Evolutionary conservation across 1,284 basidiomycete species (phyloP), one percentile per base, ranked within the genome.

Genomic region (Cryptococcus amylolentus): DNA sequence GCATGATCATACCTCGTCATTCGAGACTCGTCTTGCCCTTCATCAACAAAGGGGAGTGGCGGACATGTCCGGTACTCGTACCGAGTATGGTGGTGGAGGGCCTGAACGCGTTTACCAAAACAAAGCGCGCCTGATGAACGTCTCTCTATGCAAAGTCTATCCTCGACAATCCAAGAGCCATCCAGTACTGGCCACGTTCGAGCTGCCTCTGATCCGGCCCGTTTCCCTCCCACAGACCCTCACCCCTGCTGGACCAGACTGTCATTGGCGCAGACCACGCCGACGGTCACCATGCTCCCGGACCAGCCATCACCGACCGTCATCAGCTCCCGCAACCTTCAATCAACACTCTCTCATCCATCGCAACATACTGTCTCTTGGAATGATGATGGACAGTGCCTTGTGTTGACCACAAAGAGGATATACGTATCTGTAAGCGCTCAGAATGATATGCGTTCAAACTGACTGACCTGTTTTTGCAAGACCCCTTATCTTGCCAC

Each of bases 361-460:
- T 20, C 35, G 20, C 27, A 54, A 14, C 54, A 59, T 27, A 67
- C 66, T 51, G 47, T 73, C 1, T 39, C 64, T 10, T 76, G 72
- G 71, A 73, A 54, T 49, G 60, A 64, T 38, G 74, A 76, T 57
- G 74, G 72, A 1, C 74, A 76, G 58, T 72, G 68, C 49, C 49
- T 69, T 5, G 56, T 72, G 26, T 28, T 70, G 4, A 67, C 63
- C 23, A 52, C 61, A 5, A 60, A 65, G 16, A 63, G 61, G 2
- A 65, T 73, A 9, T 56, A 56, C 27, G 64, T 76, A 16, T 42
- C 65, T 2, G 60, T 63, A 26, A 20, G 20, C 10, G 8, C 2
- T 48, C 43, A 43, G 51, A 51, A 18, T 9, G 13, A 27, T 46
- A 26, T 8, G 16, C 13, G 26, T 46, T 37, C 38, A 53, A 18